Evolutionary conservation across 176 grass and related monocot species (phyloP).

Genomic region (Cenchrus americanus): DNA sequence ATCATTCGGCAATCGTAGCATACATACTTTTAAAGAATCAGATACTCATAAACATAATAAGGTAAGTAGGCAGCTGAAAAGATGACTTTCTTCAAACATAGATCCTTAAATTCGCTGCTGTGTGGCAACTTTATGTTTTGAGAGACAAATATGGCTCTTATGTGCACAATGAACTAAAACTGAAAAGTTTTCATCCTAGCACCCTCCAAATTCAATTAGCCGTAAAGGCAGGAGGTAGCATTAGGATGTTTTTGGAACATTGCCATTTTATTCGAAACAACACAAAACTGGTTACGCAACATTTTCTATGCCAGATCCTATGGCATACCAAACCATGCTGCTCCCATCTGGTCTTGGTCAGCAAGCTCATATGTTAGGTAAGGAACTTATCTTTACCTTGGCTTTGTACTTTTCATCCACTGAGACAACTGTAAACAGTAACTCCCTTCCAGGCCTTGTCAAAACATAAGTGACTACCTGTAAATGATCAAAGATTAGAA

Average conservation of each 20-base stretch:
- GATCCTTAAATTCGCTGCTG: neutral
- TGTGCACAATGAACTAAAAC: constrained; percentile 25
- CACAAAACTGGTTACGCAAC: neutral
- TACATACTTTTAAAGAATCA: constrained; percentile 25
- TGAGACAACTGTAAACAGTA: constrained; percentile 95
- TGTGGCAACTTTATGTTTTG: neutral
- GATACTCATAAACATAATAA: neutral
- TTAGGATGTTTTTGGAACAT: neutral
- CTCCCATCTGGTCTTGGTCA: neutral
- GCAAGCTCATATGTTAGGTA: constrained; percentile 7
- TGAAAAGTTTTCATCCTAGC: neutral
- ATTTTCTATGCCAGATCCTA: constrained; percentile 25
- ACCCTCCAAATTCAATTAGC: neutral
- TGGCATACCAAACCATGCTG: neutral
- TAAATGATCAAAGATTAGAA: neutral
- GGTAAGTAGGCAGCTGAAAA: neutral
- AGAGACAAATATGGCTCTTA: neutral
- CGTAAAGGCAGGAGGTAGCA: neutral
- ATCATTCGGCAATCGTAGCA: neutral
- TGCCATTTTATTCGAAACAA: neutral
- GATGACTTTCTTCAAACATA: constrained; percentile 1
- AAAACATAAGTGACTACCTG: constrained; percentile 93
- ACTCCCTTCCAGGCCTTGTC: constrained; percentile 91
- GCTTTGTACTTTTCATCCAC: constrained; percentile 98
- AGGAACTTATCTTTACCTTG: constrained; percentile 61